A percentile compares a stretch with the other conserved stretches of the same genome.
Conservation (phyloP, 306 rosid genomes). For the Albizia julibrissin region DNA sequence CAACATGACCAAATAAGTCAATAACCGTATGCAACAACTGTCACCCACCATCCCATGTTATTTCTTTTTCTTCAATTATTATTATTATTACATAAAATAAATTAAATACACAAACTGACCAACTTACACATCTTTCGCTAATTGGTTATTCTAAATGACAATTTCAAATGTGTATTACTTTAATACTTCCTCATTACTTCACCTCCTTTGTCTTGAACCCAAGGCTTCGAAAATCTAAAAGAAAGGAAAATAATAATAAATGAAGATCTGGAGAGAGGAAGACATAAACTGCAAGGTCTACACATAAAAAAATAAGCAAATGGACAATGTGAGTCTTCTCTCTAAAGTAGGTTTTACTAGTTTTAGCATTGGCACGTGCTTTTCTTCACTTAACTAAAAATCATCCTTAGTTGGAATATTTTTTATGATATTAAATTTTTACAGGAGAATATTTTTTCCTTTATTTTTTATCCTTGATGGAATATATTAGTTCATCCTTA, state of each 20-base stretch:
- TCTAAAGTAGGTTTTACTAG: neutral
- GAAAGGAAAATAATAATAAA: neutral
- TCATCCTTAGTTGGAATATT: too few relatives aligned
- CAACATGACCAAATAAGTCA: neutral
- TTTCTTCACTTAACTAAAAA: too few relatives aligned
- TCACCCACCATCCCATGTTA: neutral
- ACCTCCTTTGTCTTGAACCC: neutral
- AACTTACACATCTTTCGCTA: conserved; percentile 21
- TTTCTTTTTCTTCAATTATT: neutral
- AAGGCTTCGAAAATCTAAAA: neutral
- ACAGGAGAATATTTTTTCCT: neutral
- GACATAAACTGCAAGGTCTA: neutral
- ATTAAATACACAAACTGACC: neutral
- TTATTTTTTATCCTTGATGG: neutral
- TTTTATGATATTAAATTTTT: too few relatives aligned
- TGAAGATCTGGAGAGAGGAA: neutral
- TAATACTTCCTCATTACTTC: neutral
- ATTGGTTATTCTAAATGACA: neutral
- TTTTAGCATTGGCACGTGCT: neutral
- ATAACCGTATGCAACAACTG: conserved; percentile 33
- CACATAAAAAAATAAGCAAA: neutral
- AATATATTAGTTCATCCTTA: too few relatives aligned
- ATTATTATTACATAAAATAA: neutral
- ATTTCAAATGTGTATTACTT: conserved; percentile 25
- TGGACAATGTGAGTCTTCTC: neutral